Conservation (phyloP, 495 filamentous ascomycete species). For the Neurospora sp. region DNA sequence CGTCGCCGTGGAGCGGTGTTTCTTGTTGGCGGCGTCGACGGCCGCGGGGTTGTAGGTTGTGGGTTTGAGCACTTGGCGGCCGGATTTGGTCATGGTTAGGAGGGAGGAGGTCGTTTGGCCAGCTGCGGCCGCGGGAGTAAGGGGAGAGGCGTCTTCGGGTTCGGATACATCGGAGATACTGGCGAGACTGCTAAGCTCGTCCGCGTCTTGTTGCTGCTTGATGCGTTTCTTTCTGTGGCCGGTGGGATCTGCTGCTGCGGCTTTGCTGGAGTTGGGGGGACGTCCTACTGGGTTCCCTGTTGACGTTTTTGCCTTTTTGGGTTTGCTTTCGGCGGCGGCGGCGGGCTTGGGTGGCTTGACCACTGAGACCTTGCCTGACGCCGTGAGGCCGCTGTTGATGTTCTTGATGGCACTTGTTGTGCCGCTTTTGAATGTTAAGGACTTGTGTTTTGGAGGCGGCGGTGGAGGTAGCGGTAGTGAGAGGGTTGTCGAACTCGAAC, state of each 20-base stretch:
- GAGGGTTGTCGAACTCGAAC: neutral
- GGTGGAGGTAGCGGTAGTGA: neutral
- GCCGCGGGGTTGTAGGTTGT: conserved; percentile 54
- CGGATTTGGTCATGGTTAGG: conserved; percentile 72
- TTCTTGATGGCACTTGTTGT: conserved; percentile 22
- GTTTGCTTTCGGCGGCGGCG: conserved; percentile 13
- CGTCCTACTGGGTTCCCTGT: neutral
- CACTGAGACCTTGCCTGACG: conserved; percentile 6
- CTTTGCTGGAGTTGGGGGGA: neutral
- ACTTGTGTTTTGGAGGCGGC: neutral
- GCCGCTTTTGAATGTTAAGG: neutral
- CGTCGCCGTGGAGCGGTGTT: conserved; percentile 18
- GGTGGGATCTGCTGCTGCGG: neutral
- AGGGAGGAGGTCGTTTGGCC: conserved; percentile 36
- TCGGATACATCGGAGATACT: conserved; percentile 10
- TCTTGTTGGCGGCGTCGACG: conserved; percentile 24
- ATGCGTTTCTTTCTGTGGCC: conserved; percentile 10
- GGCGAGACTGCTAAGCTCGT: conserved; percentile 5
- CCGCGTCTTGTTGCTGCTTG: conserved; percentile 10
- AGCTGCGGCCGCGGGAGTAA: too few relatives aligned
- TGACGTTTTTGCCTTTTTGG: conserved; percentile 16
- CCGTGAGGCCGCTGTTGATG: conserved; percentile 18
- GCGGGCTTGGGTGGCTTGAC: conserved; percentile 3
- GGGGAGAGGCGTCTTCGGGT: too few relatives aligned
- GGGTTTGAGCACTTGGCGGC: conserved; percentile 69